Conservation (phyloP, 176 grass and related monocot species). For the Oryza coarctata region DNA sequence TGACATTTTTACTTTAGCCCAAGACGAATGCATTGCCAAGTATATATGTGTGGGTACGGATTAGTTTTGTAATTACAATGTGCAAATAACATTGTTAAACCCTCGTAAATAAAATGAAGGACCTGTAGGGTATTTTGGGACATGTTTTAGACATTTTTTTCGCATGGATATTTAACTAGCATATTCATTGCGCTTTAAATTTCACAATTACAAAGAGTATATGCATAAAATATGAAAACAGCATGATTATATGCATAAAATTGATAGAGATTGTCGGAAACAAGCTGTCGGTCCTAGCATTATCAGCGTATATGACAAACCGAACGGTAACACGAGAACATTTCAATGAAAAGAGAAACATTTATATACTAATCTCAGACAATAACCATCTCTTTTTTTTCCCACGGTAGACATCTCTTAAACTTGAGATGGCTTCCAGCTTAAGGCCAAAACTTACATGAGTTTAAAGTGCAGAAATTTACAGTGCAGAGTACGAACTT, state of each 20-base stretch:
- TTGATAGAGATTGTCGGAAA: too few relatives aligned
- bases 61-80: too few relatives aligned
- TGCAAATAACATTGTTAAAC: too few relatives aligned
- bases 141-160: background rate
- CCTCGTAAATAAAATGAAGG: too few relatives aligned
- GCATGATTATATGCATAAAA: background rate
- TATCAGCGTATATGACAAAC: background rate
- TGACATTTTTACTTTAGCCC: too few relatives aligned
- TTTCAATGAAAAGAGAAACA: background rate
- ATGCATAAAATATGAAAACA: background rate
- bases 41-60: too few relatives aligned
- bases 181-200: background rate
- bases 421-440: background rate
- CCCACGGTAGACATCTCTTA: background rate
- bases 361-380: slow-evolving; percentile 5
- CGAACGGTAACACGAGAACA: background rate
- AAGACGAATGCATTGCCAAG: too few relatives aligned
- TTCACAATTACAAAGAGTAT: background rate
- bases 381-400: background rate
- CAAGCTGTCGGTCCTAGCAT: too few relatives aligned
- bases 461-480: background rate
- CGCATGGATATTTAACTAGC: background rate
- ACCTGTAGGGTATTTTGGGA: too few relatives aligned
- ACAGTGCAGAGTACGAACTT: background rate
- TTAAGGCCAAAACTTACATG: slow-evolving; percentile 10